Conservation (phyloP, 2,329 filamentous ascomycete species). For the Cercospora sojina region DNA sequence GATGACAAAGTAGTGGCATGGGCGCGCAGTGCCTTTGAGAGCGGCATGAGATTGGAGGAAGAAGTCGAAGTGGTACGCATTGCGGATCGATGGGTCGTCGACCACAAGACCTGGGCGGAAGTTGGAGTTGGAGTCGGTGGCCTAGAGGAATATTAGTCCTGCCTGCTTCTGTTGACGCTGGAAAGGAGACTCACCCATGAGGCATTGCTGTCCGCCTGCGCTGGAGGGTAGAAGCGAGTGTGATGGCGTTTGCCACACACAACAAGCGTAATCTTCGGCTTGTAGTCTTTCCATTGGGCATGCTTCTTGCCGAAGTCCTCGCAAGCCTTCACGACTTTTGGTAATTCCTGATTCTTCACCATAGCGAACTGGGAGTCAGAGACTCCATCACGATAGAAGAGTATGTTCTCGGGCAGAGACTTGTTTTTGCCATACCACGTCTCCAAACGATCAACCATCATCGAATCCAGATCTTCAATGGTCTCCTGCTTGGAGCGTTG, state of each 20-base stretch:
- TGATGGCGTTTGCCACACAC: conserved; percentile 45
- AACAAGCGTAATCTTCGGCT: conserved; percentile 28
- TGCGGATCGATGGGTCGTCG: conserved; percentile 32
- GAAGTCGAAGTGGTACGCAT: conserved; percentile 35
- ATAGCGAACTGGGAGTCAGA: conserved; percentile 36
- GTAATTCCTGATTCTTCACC: conserved; percentile 11
- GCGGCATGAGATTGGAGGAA: conserved; percentile 39
- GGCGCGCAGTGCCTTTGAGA: conserved; percentile 36
- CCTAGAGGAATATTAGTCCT: not conserved
- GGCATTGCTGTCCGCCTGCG: conserved; percentile 50
- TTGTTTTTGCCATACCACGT: conserved; percentile 20
- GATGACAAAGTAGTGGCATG: conserved; percentile 39
- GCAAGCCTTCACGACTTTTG: conserved; percentile 4
- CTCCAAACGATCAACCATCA: conserved; percentile 34
- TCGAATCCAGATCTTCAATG: conserved; percentile 32
- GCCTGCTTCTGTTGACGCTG: too few relatives aligned
- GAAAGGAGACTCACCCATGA: too few relatives aligned
- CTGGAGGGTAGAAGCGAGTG: conserved; percentile 41
- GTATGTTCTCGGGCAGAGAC: conserved; percentile 21
- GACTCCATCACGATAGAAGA: conserved; percentile 42
- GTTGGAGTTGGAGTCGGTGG: conserved; percentile 26
- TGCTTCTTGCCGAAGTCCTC: conserved; percentile 11
- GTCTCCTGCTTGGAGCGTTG: conserved; percentile 36
- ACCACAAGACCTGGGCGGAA: conserved; percentile 35
- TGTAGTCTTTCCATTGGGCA: not conserved